These are phyloP conservation scores for Trichoderma reesei DNA, from an alignment of 495 filamentous ascomycete genomes.

Conservation along the genomic window DNA sequence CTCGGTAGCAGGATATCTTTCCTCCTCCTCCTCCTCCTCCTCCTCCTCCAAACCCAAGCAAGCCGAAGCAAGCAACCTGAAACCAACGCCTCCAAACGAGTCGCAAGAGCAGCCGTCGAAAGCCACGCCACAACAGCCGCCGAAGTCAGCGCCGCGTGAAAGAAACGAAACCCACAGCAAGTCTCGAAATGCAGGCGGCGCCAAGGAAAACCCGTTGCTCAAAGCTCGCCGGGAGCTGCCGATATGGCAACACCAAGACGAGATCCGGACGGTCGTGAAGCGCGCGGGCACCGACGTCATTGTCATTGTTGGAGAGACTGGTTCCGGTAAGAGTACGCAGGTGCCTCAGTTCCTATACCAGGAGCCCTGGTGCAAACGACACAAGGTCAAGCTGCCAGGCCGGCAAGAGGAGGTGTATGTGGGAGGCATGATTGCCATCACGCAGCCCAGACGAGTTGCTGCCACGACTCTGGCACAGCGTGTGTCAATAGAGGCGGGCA, in stretches of 20 bases:
- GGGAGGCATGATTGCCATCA: slow-evolving; percentile 88
- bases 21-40: no score
- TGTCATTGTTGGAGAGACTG: slow-evolving; percentile 85
- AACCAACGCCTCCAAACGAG: neutral
- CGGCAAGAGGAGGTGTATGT: slow-evolving; percentile 42
- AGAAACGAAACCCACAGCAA: neutral
- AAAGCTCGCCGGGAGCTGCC: slow-evolving; percentile 54
- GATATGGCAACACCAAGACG: slow-evolving; percentile 63
- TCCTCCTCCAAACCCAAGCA: neutral
- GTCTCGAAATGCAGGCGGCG: neutral
- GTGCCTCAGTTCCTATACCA: slow-evolving; percentile 81
- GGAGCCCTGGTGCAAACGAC: slow-evolving; percentile 66
- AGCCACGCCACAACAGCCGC: neutral
- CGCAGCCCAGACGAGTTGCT: slow-evolving; percentile 86
- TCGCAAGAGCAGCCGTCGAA: neutral
- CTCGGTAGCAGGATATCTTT: slow-evolving; percentile 11
- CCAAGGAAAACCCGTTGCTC: slow-evolving; percentile 12
- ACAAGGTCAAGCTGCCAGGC: slow-evolving; percentile 34
- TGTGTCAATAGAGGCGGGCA: slow-evolving; percentile 86
- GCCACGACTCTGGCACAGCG: slow-evolving; percentile 86
- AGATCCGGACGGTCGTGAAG: slow-evolving; percentile 55
- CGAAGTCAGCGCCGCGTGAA: neutral
- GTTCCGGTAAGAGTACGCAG: slow-evolving; percentile 94
- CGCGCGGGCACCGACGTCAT: slow-evolving; percentile 56
- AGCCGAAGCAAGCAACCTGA: neutral